Base-by-base conservation (phyloP, 2,329 filamentous ascomycete genomes). In the Sporothrix protearum region DNA sequence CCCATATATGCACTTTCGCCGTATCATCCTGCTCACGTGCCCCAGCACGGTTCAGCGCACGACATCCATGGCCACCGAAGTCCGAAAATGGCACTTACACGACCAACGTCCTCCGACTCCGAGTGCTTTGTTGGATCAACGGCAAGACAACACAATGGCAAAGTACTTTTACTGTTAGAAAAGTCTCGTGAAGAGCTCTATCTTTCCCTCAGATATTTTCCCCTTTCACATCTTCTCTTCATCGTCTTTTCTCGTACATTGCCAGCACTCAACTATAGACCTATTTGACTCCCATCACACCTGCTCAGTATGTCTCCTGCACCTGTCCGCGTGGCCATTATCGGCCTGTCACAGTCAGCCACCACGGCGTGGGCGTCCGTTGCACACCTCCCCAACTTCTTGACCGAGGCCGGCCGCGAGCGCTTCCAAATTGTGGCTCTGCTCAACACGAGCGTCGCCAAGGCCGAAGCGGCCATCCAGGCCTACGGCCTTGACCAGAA, bases 351-450 rank as follows among this genome's bases (percentile, higher is more conserved):
- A 9, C 6, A 61, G 33, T 36, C 57, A 8, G 57, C 57, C 30
- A 61, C 57, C 30, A 61, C 57, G 7, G 36, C 57, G 7, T 61
- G 57, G 57, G 57, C 57, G 10, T 30, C 45, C 8, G n/a, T 76
- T 36, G 86, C 84, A 2, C 88, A 90, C 75, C 82, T 90, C 0
- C 87, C 89, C 0, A 89, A 89, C 76, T 83, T 90, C 2, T 77
- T 83, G 30, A 85, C 85, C 0, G 77, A 82, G 0, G 78, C 76
- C 2, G 82, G 83, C 7, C 80, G 79, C 16, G 74, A 80, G 2
- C 79, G 82, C 16, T 87, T 83, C 73, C 72, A 81, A 25, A 85
- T 88, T 57, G 82, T 84, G 1, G 86, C 85, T 0, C 78, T 88
- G 0, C 81, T 82, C 71, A 88, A 88, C 78, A 84, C 82, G 19